Evolutionary conservation across 169 alveolate genomes (phyloP), one percentile per base, ranked within the genome.

Genomic region (Plasmodium malariae): DNA sequence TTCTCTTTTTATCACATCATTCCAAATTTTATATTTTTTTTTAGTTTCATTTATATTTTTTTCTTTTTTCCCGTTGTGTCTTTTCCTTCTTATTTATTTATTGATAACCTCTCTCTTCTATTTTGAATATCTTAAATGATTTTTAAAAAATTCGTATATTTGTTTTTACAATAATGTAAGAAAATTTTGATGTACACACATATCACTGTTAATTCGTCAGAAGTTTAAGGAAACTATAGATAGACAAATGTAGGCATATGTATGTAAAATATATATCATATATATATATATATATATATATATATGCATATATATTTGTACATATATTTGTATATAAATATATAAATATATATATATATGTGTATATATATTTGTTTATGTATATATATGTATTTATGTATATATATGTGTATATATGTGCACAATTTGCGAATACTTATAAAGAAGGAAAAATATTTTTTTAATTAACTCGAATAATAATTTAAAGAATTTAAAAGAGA

Each of bases 1-100:
- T 62, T 62, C 26, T 45, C 14, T 45, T 45, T 45, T 72, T 30
- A 34, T 19, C 40, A 17, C 51, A 6, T 9, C 12, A 21, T 3
- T 21, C 12, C 32, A n/a, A n/a, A n/a, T 55, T 55, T 28, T 21
- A n/a, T 55, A 19, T 55, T 17, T 7, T 24, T n/a, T 40, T 9
- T 9, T 40, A 6, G n/a, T 40, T 40, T 9, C 14, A 7, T 11
- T 63, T 19, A 5, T 65, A 9, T 65, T 34, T 36, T 34, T 70
- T 24, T 34, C 17, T 54, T 14, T 70, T 43, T 70, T 21, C 45
- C 17, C 83, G 2, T 70, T 48, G n/a, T n/a, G n/a, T 30, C 48
- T 26, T 32, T 36, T 34, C 59, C 6, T 48, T 43, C 37, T 11
- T 70, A 19, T n/a, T 60, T 2, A 17, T 12, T 37, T 30, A 9